These are phyloP conservation scores for Agaricus sinodeliciosus DNA, from an alignment of 768 basidiomycete genomes.

Conservation along the genomic window DNA sequence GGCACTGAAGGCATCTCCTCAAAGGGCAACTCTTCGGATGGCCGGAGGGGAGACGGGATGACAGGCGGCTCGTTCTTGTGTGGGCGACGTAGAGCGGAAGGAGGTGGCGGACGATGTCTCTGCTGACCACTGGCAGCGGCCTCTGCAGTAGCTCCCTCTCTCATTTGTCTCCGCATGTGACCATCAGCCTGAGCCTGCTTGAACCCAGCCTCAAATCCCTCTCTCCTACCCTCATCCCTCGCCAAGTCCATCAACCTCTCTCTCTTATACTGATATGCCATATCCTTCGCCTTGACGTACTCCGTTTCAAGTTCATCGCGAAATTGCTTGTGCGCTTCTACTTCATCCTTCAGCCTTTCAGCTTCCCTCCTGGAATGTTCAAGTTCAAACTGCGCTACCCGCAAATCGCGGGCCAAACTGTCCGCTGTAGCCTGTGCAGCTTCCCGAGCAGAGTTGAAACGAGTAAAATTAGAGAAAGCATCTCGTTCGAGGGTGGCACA, in stretches of 20 bases:
- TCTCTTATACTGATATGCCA: constrained; percentile 43
- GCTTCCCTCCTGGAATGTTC: constrained; percentile 44
- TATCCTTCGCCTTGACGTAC: constrained; percentile 43
- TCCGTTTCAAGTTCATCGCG: constrained; percentile 53
- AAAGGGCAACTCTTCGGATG: background rate
- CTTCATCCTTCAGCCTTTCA: constrained; percentile 39
- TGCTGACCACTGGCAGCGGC: background rate
- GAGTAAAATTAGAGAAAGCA: constrained; percentile 24
- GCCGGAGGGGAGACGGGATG: background rate
- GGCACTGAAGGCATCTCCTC: constrained; percentile 6
- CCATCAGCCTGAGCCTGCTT: constrained; percentile 28
- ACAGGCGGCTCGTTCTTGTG: background rate
- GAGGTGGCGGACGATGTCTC: background rate
- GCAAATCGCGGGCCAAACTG: constrained; percentile 29
- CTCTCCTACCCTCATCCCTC: constrained; percentile 50
- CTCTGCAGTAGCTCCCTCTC: background rate
- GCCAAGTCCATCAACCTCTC: constrained; percentile 45
- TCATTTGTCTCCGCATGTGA: constrained; percentile 14
- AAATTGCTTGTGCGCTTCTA: constrained; percentile 41
- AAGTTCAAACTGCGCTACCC: constrained; percentile 32
- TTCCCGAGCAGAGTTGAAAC: constrained; percentile 29
- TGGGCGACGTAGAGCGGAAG: background rate
- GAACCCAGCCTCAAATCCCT: constrained; percentile 45
- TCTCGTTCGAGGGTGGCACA: constrained; percentile 28
- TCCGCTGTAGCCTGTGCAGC: constrained; percentile 30